Base-by-base conservation (phyloP, 768 basidiomycete species). In the Suillus weaverae region DNA sequence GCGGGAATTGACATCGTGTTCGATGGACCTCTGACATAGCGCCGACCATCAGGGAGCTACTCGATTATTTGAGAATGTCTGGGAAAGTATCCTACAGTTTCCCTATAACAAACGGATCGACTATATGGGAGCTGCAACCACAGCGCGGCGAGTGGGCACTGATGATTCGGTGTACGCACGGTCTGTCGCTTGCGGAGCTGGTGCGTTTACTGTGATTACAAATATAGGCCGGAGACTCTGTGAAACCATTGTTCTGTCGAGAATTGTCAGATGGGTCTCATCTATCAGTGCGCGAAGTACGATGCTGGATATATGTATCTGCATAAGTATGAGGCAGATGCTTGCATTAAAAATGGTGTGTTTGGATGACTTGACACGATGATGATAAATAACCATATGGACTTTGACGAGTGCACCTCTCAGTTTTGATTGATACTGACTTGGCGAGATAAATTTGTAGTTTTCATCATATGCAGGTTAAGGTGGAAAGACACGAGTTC, bases 1-100 rank as follows among this genome's bases (percentile, higher is more conserved):
- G 84, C 81, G 56, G 63, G 48, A 43, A 41, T 30, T 11, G 1
- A 0, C 2, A 32, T 59, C 18, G 1, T 2, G 26, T 59, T 41
- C 14, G 30, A 59, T 59, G 5, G 11, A 41, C 10, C 26, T 54
- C 35, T 59, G 26, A 59, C 57, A 6, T 41, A 11, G n/a, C 10
- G 26, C 30, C 5, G 20, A 30, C 26, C 10, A 13, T n/a, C 38
- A 59, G 57, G 57, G 57, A 59, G 18, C 57, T 59, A 59, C 11
- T 59, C 16, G 30, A 59, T 59, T 30, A 16, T 59, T 18, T 59
- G 39, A 59, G 9, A 39, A 26, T 57, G 22, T 57, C 8, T 26
- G 8, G 14, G 35, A n/a, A 55, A n/a, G 33, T 13, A 55, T 13
- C n/a, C 6, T 36, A 22, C 36, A n/a, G 10, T 22, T 18, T 14